Evolutionary conservation across 148 eudicot species (phyloP).

Genomic region (Nyssa sinensis): DNA sequence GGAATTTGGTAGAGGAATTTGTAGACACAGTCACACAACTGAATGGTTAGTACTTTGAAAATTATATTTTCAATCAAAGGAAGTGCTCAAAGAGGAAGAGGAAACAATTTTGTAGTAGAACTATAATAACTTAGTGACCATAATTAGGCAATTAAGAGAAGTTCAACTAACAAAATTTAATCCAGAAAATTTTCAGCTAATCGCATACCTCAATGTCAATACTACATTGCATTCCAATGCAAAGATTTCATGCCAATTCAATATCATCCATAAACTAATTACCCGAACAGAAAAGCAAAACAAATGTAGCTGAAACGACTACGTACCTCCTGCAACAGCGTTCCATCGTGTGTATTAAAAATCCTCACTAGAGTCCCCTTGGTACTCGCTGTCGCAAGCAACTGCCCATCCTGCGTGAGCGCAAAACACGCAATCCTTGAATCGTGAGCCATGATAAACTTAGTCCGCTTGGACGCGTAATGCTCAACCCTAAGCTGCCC

Average conservation of each 20-base stretch:
- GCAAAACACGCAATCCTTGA: conserved; percentile 81
- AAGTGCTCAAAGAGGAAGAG: neutral
- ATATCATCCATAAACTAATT: neutral
- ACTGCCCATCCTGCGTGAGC: conserved; percentile 68
- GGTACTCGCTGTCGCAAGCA: conserved; percentile 73
- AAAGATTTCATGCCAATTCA: neutral
- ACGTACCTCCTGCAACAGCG: conserved; percentile 69
- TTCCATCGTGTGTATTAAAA: conserved; percentile 66
- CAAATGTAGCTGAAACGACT: neutral
- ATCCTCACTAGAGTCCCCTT: conserved; percentile 82
- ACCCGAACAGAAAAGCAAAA: neutral
- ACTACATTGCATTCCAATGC: neutral
- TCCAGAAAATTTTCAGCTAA: neutral
- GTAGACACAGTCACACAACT: no score
- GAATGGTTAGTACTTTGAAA: no score
- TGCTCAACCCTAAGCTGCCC: conserved; percentile 88
- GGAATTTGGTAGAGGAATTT: no score
- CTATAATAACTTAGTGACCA: neutral
- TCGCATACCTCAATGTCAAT: neutral
- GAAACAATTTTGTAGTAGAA: neutral
- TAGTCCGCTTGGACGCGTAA: conserved; percentile 73
- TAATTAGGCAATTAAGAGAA: neutral
- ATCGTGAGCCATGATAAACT: conserved; percentile 86
- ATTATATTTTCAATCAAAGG: conserved; percentile 1
- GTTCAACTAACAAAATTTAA: neutral